A percentile compares a stretch with the other conserved stretches of the same genome.
phyloP scores from a whole-genome alignment of 1,284 basidiomycete species.

The Austroboletus novae-zelandiae region DNA sequence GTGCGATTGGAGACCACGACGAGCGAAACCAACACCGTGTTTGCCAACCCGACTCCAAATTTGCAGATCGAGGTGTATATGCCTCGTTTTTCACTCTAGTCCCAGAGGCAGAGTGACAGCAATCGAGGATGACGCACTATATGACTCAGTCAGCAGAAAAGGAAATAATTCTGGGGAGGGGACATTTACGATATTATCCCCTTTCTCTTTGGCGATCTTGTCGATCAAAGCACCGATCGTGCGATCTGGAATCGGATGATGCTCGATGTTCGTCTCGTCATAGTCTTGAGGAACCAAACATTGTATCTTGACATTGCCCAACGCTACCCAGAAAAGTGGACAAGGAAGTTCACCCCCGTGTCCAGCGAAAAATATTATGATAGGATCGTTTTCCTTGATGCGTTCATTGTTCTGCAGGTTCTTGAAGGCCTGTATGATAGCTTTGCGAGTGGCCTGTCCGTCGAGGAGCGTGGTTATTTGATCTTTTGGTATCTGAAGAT shows the following conservation, averaged over 20 bases:
- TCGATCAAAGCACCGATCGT: constrained; percentile 52
- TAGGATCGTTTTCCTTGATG: constrained; percentile 57
- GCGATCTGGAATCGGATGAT: constrained; percentile 44
- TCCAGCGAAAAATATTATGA: constrained; percentile 63
- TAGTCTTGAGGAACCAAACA: constrained; percentile 58
- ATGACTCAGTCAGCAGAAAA: background rate
- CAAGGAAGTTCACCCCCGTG: constrained; percentile 53
- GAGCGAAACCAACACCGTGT: constrained; percentile 41
- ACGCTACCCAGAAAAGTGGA: constrained; percentile 46
- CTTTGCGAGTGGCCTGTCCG: constrained; percentile 50
- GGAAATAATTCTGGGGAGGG: too few relatives aligned
- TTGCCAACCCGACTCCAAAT: constrained; percentile 41
- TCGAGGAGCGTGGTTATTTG: constrained; percentile 54
- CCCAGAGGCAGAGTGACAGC: constrained; percentile 49
- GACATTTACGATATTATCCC: constrained; percentile 48
- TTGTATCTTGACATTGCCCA: constrained; percentile 42
- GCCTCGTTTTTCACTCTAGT: constrained; percentile 37
- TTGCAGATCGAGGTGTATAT: constrained; percentile 39
- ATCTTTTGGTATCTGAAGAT: constrained; percentile 49
- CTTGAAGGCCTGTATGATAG: constrained; percentile 50
- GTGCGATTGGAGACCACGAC: constrained; percentile 40
- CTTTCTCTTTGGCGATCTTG: constrained; percentile 50
- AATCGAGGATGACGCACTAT: constrained; percentile 54
- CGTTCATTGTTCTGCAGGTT: constrained; percentile 51
- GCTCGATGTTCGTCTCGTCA: constrained; percentile 37